A percentile compares a stretch with the other conserved stretches of the same genome.
phyloP scores from a whole-genome alignment of 257 asterid genomes.

The Salvia rosmarinus region DNA sequence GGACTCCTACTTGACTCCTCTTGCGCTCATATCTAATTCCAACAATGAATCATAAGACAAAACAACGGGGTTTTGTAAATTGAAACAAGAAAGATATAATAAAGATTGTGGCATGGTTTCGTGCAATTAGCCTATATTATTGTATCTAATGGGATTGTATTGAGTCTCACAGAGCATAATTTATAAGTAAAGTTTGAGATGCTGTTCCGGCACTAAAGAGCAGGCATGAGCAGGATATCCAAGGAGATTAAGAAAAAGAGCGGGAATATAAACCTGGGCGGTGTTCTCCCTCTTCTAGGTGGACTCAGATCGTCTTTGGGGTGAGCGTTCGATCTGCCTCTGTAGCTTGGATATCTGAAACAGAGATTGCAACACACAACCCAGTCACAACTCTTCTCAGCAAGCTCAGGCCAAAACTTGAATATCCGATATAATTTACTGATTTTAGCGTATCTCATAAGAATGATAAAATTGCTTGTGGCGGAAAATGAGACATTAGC shows the following conservation, averaged over 20 bases:
- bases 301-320: slow-evolving; percentile 68
- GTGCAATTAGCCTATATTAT: neutral
- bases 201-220: neutral
- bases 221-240: neutral
- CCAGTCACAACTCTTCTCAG: neutral
- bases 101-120: neutral
- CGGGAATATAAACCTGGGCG: slow-evolving; percentile 67
- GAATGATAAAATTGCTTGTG: neutral
- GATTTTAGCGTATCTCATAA: neutral
- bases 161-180: slow-evolving; percentile 4
- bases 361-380: neutral
- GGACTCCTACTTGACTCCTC: slow-evolving; percentile 72
- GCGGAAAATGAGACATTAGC: neutral
- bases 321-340: slow-evolving; percentile 68
- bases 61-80: neutral
- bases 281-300: slow-evolving; percentile 85
- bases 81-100: neutral
- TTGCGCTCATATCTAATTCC: slow-evolving; percentile 58
- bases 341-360: slow-evolving; percentile 70
- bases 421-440: neutral
- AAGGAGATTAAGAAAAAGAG: neutral
- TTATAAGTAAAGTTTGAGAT: neutral
- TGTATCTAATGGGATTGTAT: neutral
- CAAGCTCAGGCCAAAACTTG: neutral
- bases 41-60: neutral